Conservation (phyloP, 2,329 filamentous ascomycete species). For the Microsporum ferrugineum region DNA sequence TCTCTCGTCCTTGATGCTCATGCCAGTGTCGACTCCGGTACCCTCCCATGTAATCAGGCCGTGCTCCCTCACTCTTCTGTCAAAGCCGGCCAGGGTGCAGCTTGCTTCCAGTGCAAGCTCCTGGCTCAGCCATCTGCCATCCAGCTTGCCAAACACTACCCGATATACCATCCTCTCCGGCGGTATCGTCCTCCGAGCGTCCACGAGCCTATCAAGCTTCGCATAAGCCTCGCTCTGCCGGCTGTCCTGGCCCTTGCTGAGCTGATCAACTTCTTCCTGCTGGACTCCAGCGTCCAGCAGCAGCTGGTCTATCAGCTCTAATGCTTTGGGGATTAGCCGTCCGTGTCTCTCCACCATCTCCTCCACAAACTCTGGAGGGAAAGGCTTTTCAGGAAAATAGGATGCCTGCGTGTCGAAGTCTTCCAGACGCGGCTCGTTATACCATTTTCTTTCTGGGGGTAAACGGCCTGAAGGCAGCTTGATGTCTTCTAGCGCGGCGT, state of each 20-base stretch:
- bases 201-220: neutral
- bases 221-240: neutral
- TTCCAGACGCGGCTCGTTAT: neutral
- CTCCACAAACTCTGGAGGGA: slow-evolving; percentile 7
- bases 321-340: slow-evolving; percentile 8
- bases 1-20: neutral
- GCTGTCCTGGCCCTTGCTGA: slow-evolving; percentile 1
- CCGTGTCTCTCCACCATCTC: slow-evolving; percentile 10
- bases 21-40: neutral
- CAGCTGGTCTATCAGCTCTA: slow-evolving; percentile 9
- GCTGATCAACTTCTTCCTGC: slow-evolving; percentile 8
- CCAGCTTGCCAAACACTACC: neutral
- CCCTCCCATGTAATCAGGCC: neutral
- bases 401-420: neutral
- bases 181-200: neutral
- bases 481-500: slow-evolving; percentile 3
- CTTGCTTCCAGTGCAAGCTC: neutral
- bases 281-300: slow-evolving; percentile 8
- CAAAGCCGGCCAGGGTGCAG: neutral
- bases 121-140: neutral
- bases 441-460: neutral
- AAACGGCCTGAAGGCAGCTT: neutral
- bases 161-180: neutral
- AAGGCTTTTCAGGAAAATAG: neutral
- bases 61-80: neutral